Evolutionary conservation across 1,139 yeast genomes (phyloP).

Genomic region (Debaryomyces robertsiae): DNA sequence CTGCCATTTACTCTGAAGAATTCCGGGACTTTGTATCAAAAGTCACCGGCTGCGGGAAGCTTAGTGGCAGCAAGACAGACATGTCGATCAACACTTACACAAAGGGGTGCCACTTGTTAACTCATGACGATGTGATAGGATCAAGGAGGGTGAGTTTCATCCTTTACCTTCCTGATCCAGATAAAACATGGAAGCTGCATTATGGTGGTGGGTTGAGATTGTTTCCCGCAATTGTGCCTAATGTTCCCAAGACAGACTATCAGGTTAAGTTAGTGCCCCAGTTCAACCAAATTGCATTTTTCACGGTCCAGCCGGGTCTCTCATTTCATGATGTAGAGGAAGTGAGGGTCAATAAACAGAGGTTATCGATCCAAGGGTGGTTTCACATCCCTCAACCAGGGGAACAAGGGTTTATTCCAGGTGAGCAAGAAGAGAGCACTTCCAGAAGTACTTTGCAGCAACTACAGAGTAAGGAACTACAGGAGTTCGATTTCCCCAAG

Average conservation of each 20-base stretch:
- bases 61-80: constrained; percentile 88
- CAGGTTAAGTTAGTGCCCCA: constrained; percentile 78
- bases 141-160: constrained; percentile 92
- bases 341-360: constrained; percentile 84
- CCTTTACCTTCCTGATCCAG: constrained; percentile 90
- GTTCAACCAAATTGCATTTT: constrained; percentile 94
- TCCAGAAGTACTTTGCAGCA: constrained; percentile 80
- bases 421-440: constrained; percentile 77
- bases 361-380: constrained; percentile 97
- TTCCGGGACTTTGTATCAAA: constrained; percentile 82
- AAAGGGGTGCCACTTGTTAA: constrained; percentile 88
- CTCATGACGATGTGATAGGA: constrained; percentile 98
- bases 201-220: constrained; percentile 93
- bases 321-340: constrained; percentile 98
- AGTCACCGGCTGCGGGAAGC: constrained; percentile 85
- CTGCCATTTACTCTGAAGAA: constrained; percentile 82
- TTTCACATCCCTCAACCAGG: constrained; percentile 95
- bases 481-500: constrained; percentile 83
- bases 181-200: constrained; percentile 77
- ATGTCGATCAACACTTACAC: constrained; percentile 90
- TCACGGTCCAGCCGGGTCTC: constrained; percentile 93
- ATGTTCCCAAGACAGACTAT: constrained; percentile 84
- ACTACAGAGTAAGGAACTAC: constrained; percentile 72
- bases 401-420: constrained; percentile 79
- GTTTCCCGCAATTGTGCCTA: constrained; percentile 84